Base-by-base conservation (phyloP, 345 rosid species). In the Syzygium oleosum region DNA sequence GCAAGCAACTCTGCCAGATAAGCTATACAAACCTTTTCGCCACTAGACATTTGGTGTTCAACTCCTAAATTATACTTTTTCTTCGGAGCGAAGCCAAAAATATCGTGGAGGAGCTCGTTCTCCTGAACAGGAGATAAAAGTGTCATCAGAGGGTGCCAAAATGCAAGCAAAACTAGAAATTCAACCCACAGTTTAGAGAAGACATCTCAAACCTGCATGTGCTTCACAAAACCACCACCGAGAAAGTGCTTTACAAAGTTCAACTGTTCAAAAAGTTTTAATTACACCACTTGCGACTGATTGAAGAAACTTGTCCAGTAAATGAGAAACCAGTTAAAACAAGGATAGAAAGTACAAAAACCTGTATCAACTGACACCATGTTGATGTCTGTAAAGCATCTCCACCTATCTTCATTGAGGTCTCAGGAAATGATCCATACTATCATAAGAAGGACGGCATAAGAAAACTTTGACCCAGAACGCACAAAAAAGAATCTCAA, bases 181-280 rank as follows among this genome's bases (percentile, higher is more conserved):
- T 19, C 61, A 19, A 86, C 21, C 22, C 16, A 52, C 14, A 43
- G n/a, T 25, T 68, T 46, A 90, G 10, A 84, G 52, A 52, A 14
- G 78, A 49, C 2, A 55, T 86, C 59, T 51, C 95, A 52, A 85
- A 97, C 99, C 98, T 94, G 98, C 97, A 98, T 94, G 92, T 98
- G 99, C 91, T 93, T 98, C 43, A 93, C 93, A 91, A 98, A 98
- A 10, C 99, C 99, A 80, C 99, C 93, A 15, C 97, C 99, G 86
- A 98, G 97, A 85, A 95, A 96, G 88, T 77, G 97, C 94, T 94
- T 98, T 90, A 96, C 83, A 88, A 91, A 98, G 93, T 96, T 96
- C 84, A 96, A 90, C 99, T 98, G 96, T 87, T 59, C 51, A 88
- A 89, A 49, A 85, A 61, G 17, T 38, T 38, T 38, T 12, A 38